These are phyloP conservation scores for Naganishia sp. DNA, from an alignment of 1,284 basidiomycete genomes.

Conservation along the genomic window DNA sequence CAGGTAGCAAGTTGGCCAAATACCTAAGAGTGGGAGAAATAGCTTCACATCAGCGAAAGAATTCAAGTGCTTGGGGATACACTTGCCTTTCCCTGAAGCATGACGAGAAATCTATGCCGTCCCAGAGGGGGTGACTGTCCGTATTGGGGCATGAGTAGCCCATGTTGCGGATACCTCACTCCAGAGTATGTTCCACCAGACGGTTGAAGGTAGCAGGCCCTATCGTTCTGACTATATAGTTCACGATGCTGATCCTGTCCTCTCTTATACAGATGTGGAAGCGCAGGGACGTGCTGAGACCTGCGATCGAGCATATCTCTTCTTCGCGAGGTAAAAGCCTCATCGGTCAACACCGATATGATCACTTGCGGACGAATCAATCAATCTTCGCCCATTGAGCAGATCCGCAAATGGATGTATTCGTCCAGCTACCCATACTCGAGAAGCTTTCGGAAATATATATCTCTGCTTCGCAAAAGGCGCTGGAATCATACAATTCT, in stretches of 20 bases:
- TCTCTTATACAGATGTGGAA: neutral
- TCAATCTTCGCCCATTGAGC: too few species aligned
- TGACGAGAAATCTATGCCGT: slow-evolving; percentile 54
- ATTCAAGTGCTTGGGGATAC: neutral
- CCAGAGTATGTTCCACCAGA: too few species aligned
- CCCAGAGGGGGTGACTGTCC: slow-evolving; percentile 43
- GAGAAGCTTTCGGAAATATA: too few species aligned
- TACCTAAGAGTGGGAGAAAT: slow-evolving; percentile 30
- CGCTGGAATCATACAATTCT: neutral
- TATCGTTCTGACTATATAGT: neutral
- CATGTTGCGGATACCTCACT: neutral
- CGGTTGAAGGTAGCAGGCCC: neutral
- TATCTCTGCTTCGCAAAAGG: too few species aligned
- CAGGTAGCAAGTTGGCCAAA: slow-evolving; percentile 41
- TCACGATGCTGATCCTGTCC: neutral
- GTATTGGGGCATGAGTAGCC: slow-evolving; percentile 7
- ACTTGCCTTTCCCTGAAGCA: slow-evolving; percentile 51
- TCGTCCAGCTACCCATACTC: too few species aligned
- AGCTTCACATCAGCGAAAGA: neutral
- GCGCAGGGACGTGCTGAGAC: slow-evolving; percentile 7
- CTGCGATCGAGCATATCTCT: slow-evolving; percentile 19
- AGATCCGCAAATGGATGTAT: too few species aligned
- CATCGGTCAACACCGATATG: slow-evolving; percentile 7
- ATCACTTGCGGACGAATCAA: neutral
- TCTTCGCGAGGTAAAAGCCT: neutral